Percentiles rank a stretch among this genome's conserved stretches.
phyloP scores from a whole-genome alignment of 2,329 filamentous ascomycete genomes.

The Ascochyta viciae-villosae region DNA sequence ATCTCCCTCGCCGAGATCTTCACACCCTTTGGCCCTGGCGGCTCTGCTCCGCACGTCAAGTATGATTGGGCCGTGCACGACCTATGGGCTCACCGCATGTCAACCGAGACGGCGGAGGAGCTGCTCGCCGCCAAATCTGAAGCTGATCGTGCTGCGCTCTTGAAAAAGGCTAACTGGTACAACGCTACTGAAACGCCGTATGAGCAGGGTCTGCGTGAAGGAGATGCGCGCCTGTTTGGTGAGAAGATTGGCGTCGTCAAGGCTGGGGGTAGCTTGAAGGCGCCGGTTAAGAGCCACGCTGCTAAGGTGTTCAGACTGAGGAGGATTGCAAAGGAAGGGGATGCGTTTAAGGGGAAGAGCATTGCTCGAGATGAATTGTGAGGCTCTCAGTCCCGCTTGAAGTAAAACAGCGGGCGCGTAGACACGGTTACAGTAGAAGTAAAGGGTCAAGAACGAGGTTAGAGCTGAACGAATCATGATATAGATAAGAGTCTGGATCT shows the following conservation, averaged over 20 bases:
- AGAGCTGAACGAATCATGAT: neutral
- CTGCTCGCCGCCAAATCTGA: conserved; percentile 21
- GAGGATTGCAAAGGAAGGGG: conserved; percentile 28
- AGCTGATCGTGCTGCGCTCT: conserved; percentile 16
- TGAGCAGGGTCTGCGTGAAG: conserved; percentile 25
- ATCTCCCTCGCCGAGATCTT: conserved; percentile 34
- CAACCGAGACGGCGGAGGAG: conserved; percentile 19
- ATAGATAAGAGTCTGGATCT: neutral
- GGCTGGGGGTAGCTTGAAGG: conserved; percentile 27
- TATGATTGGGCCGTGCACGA: conserved; percentile 36
- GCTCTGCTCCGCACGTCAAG: conserved; percentile 31
- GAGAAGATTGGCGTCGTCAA: conserved; percentile 32
- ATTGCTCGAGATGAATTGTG: conserved; percentile 32
- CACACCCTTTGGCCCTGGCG: conserved; percentile 31
- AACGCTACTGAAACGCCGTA: conserved; percentile 32
- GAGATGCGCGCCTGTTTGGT: conserved; percentile 30
- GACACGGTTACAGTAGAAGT: neutral
- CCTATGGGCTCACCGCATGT: conserved; percentile 35
- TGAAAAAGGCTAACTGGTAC: conserved; percentile 31
- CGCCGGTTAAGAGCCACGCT: conserved; percentile 29
- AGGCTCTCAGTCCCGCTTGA: neutral
- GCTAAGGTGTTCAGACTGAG: conserved; percentile 29
- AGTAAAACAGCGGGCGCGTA: neutral
- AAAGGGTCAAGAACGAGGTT: neutral
- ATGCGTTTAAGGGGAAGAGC: conserved; percentile 32